Evolutionary conservation across 768 basidiomycete species (phyloP).

Genomic region (Calocera cornea): DNA sequence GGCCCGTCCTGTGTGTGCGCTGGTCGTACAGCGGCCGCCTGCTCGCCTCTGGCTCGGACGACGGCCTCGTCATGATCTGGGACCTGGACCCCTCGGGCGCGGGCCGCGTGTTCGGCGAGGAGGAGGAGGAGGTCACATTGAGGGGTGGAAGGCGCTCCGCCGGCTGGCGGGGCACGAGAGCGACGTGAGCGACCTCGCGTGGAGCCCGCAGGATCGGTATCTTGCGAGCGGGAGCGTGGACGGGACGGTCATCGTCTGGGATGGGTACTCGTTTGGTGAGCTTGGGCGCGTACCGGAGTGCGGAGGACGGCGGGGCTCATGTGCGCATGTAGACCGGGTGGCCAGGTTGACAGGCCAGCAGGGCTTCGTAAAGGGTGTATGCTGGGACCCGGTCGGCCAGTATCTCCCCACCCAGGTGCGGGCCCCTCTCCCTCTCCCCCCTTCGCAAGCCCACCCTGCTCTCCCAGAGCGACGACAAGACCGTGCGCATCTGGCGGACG

Average conservation of each 20-base stretch:
- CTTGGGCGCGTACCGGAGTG: too few relatives aligned
- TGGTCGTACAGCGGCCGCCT: conserved; percentile 92
- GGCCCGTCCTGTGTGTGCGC: conserved; percentile 72
- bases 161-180: conserved; percentile 89
- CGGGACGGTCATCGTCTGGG: conserved; percentile 84
- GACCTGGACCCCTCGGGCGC: conserved; percentile 86
- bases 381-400: conserved; percentile 97
- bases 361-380: conserved; percentile 96
- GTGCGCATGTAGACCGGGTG: conserved; percentile 47
- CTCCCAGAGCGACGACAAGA: conserved; percentile 78
- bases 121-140: conserved; percentile 91
- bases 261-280: conserved; percentile 77
- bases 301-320: too few relatives aligned
- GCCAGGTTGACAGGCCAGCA: conserved; percentile 76
- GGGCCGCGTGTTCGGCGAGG: conserved; percentile 85
- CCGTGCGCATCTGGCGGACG: conserved; percentile 94
- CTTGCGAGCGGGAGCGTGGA: conserved; percentile 90
- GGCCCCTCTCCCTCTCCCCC: not conserved
- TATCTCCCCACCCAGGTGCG: conserved; percentile 71
- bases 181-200: conserved; percentile 90
- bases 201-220: conserved; percentile 85
- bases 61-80: conserved; percentile 93
- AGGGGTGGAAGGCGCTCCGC: conserved; percentile 92
- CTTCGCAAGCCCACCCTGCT: not conserved
- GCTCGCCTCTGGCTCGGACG: conserved; percentile 94